These are phyloP conservation scores for Hypoxylon sp. DNA, from an alignment of 2,329 filamentous ascomycete species.

Conservation along the genomic window DNA sequence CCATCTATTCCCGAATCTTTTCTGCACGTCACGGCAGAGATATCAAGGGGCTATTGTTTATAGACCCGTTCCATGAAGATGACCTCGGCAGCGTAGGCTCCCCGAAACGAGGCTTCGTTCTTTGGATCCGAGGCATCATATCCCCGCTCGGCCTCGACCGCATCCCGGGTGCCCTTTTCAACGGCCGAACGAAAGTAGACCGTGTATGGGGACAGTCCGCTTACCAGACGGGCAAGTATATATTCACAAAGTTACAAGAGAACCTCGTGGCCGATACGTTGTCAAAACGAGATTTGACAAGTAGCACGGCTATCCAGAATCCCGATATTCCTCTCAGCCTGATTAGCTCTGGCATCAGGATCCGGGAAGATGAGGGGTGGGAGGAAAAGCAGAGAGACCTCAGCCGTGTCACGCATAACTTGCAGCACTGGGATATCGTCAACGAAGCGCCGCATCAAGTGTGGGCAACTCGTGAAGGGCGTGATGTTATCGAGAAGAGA, in stretches of 20 bases:
- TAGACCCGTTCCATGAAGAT: constrained; percentile 92
- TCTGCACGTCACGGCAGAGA: constrained; percentile 81
- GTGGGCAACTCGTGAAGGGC: constrained; percentile 81
- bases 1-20: constrained; percentile 91
- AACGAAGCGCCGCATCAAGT: constrained; percentile 86
- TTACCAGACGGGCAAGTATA: constrained; percentile 82
- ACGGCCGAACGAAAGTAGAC: constrained; percentile 82
- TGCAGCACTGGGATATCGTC: constrained; percentile 88
- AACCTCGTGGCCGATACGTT: constrained; percentile 87
- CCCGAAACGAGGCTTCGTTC: constrained; percentile 79
- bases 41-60: constrained; percentile 82
- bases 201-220: constrained; percentile 84
- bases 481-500: constrained; percentile 81
- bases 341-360: constrained; percentile 81
- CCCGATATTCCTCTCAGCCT: constrained; percentile 81
- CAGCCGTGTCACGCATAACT: constrained; percentile 80
- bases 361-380: constrained; percentile 78
- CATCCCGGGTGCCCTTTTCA: constrained; percentile 82
- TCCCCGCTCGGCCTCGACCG: constrained; percentile 89
- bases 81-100: constrained; percentile 75
- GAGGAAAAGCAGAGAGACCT: constrained; percentile 86
- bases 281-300: constrained; percentile 83
- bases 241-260: constrained; percentile 94
- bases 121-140: constrained; percentile 88
- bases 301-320: constrained; percentile 82